Base-by-base conservation (phyloP, 306 rosid genomes). In the Cucurbita pepo region DNA sequence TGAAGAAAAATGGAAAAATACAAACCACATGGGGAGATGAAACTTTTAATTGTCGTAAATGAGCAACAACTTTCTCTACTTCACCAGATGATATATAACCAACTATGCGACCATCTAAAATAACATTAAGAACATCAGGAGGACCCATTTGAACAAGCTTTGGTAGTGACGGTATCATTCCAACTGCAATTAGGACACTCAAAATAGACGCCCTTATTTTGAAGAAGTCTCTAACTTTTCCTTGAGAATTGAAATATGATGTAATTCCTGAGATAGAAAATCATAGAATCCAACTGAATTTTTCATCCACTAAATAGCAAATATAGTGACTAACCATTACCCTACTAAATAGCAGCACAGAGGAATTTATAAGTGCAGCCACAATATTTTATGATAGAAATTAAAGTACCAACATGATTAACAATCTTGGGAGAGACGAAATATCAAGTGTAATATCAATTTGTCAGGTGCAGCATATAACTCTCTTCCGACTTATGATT, bases 21-120 rank as follows among this genome's bases (percentile, higher is more conserved):
- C 90, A 48, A 75, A 94, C 97, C 98, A 47, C 81, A 9, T 82
- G 73, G 72, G 85, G 16, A 85, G 92, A 76, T 56, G 82, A 80
- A 61, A 94, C 91, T 85, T 94, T 94, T 51, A 90, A 76, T 77
- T 43, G 53, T 56, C 98, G 81, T 48, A 94, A 65, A 81, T 90
- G 86, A 81, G 85, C 92, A 72, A 89, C 98, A 79, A 85, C 85
- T 86, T 87, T 87, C 83, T 90, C 98, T 82, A 89, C 88, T 86
- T 74, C 83, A 79, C 77, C 57, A 44, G 95, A 85, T 66, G 90
- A 81, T 76, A 94, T 57, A 75, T 59, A 79, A 59, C 98, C 98
- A 79, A 86, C 85, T 59, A 94, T 78, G 69, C 97, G 83, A 47
- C 98, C 98, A 77, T 94, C 97, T 76, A 94, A 79, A 59, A 89